These are phyloP conservation scores for Eudorina sp. DNA, from an alignment of 139 green algal species.

Conservation along the genomic window DNA sequence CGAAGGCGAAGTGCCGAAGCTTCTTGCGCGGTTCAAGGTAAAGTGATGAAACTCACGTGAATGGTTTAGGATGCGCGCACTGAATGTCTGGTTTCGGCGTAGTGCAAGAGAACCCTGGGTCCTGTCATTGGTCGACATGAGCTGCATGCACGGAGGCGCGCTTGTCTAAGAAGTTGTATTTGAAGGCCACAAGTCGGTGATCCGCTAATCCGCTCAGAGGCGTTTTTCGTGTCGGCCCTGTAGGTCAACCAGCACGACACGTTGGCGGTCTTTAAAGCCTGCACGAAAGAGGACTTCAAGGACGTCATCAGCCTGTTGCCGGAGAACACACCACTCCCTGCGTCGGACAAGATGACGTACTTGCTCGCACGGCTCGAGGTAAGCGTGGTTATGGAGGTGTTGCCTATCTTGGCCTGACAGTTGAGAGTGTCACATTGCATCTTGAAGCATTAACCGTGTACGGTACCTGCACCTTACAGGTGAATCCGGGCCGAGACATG, in stretches of 20 bases:
- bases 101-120: too few species aligned
- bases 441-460: too few species aligned
- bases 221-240: too few species aligned
- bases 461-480: neutral
- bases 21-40: constrained; percentile 71
- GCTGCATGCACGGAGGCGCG: too few species aligned
- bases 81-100: too few species aligned
- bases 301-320: constrained; percentile 77
- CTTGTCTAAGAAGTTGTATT: too few species aligned
- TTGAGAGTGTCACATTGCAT: too few species aligned
- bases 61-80: too few species aligned
- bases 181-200: too few species aligned
- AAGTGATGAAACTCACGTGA: neutral
- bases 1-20: constrained; percentile 62
- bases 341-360: constrained; percentile 80
- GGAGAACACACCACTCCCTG: constrained; percentile 75
- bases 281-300: constrained; percentile 77
- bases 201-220: too few species aligned
- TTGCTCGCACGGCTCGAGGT: constrained; percentile 74
- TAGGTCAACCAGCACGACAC: constrained; percentile 65
- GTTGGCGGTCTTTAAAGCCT: constrained; percentile 74
- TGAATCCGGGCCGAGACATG: constrained; percentile 49
- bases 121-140: too few species aligned
- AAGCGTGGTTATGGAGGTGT: neutral
- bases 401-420: too few species aligned